Evolutionary conservation across 306 rosid species (phyloP).

Genomic region (Glycyrrhiza uralensis): DNA sequence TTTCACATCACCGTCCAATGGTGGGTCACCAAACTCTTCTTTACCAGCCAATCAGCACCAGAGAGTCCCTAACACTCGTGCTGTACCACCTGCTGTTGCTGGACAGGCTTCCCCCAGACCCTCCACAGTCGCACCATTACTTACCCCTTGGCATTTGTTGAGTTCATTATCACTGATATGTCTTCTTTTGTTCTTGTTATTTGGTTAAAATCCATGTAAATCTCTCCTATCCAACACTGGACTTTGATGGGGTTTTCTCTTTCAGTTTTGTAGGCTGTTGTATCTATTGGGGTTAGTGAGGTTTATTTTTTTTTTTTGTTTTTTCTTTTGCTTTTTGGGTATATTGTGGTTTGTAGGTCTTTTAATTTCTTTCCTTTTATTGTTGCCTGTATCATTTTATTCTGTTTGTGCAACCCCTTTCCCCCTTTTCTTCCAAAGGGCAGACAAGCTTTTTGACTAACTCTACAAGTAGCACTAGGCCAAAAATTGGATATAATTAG

Average conservation of each 20-base stretch:
- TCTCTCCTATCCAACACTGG: neutral
- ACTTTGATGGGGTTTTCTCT: neutral
- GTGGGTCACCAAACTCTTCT: slow-evolving; percentile 43
- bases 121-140: slow-evolving; percentile 25
- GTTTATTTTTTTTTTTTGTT: neutral
- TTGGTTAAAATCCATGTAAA: slow-evolving; percentile 1
- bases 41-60: slow-evolving; percentile 51
- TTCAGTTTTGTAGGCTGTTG: slow-evolving; percentile 18
- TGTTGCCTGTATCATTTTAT: neutral
- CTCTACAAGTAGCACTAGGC: no score
- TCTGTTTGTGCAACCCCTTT: no score
- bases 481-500: no score
- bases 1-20: slow-evolving; percentile 35
- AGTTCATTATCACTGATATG: slow-evolving; percentile 13
- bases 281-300: slow-evolving; percentile 23
- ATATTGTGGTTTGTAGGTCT: neutral
- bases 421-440: no score
- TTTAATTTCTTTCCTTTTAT: no score
- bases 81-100: slow-evolving; percentile 43
- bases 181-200: slow-evolving; percentile 20
- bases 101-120: slow-evolving; percentile 34
- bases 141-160: slow-evolving; percentile 13
- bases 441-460: no score
- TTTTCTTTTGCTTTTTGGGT: no score
- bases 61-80: slow-evolving; percentile 32